Base-by-base conservation (phyloP, 805 yeast species). In the Grigorovia yakushimaensis region DNA sequence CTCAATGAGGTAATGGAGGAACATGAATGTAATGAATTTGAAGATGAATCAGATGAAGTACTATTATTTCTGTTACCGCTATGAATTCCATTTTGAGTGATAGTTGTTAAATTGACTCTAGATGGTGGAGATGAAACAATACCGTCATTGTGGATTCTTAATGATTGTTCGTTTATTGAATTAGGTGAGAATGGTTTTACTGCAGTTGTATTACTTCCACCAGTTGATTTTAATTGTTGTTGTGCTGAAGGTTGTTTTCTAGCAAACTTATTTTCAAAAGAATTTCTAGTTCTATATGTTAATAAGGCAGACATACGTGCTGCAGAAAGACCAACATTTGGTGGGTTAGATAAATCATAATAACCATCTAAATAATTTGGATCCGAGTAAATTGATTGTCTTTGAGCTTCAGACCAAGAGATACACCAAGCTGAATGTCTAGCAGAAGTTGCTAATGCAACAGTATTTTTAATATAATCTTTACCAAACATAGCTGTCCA, bases 391-490 rank as follows among this genome's bases (percentile, higher is more conserved):
- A 93, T 88, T 52, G 95, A 81, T 64, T 93, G 98, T 57, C 98
- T 77, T 67, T 93, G 98, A 1, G 98, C 95, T 62, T 93, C 98
- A 47, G 95, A 91, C 98, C 98, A 93, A 4, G 96, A 86, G 39
- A 93, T 93, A 55, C 98, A 93, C 98, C 98, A 93, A 0, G 98
- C 98, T 2, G 95, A 84, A 41, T 89, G 95, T 59, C 94, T 74
- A 0, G 98, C 96, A 22, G 94, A 81, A 0, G 98, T 91, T 1
- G 98, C 98, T 46, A 91, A 68, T 0, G 96, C 91, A 13, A 91
- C 81, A 20, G 85, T 71, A 39, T 76, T 71, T 49, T 75, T 74
- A 33, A 93, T 95, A 60, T 78, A 93, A 2, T 73, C 75, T 3
- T 83, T 83, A 47, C 78, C 81, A 61, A 77, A 87, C 41, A 55